phyloP scores from a whole-genome alignment of 1,139 yeast species.

The Saccharomycopsis phalli region DNA sequence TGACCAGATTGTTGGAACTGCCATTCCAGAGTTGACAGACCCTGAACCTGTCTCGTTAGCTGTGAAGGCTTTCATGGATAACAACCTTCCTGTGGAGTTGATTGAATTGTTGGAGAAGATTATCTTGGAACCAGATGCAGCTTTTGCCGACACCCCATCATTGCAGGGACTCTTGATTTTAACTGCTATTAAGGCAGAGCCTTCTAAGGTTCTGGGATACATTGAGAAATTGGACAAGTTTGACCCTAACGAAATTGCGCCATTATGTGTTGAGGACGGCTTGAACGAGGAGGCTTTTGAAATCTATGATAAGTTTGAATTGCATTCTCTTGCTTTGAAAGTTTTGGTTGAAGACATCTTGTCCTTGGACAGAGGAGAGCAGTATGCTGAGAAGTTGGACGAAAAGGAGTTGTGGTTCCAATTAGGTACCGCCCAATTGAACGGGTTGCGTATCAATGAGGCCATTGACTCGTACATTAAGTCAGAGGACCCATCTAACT shows the following conservation, averaged over 20 bases:
- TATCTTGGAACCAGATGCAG: conserved; percentile 83
- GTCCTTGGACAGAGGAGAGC: conserved; percentile 92
- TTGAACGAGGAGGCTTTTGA: conserved; percentile 91
- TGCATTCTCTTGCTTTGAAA: conserved; percentile 71
- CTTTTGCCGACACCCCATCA: conserved; percentile 90
- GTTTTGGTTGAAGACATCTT: conserved; percentile 88
- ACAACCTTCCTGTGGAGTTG: conserved; percentile 85
- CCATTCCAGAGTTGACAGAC: conserved; percentile 89
- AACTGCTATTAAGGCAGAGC: conserved; percentile 94
- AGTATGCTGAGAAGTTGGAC: conserved; percentile 85
- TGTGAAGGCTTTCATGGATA: conserved; percentile 95
- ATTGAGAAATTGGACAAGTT: conserved; percentile 85
- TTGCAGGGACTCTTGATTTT: conserved; percentile 85
- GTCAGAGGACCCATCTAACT: conserved; percentile 88
- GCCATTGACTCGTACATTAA: conserved; percentile 84
- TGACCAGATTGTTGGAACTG: conserved; percentile 93
- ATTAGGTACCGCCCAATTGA: conserved; percentile 91
- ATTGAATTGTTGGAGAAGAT: conserved; percentile 93
- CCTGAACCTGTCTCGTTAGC: conserved; percentile 96
- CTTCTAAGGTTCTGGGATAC: conserved; percentile 72
- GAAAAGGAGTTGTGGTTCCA: conserved; percentile 88
- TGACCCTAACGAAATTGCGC: conserved; percentile 91
- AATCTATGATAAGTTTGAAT: conserved; percentile 79
- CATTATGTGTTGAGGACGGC: conserved; percentile 81
- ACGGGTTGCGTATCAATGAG: conserved; percentile 87